Evolutionary conservation across 2,329 filamentous ascomycete species (phyloP).

Genomic region (Phaeosphaeria sp.): DNA sequence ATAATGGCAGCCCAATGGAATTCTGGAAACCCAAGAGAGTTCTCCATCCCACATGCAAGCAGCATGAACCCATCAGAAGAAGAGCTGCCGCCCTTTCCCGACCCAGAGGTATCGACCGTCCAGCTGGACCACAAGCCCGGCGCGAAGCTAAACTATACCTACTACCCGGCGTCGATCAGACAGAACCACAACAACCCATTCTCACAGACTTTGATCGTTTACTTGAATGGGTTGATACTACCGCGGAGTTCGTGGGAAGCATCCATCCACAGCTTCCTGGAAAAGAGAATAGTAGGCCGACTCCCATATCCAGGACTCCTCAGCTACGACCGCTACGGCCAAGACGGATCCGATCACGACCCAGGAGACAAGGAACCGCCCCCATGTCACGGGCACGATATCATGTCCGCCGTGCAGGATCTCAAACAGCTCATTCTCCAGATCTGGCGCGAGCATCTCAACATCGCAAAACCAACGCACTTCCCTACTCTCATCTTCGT

Average conservation of each 20-base stretch:
- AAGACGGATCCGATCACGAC: constrained; percentile 60
- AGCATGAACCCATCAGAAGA: constrained; percentile 33
- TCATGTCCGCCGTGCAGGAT: constrained; percentile 52
- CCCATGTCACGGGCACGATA: constrained; percentile 57
- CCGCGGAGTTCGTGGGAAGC: constrained; percentile 50
- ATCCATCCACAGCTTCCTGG: constrained; percentile 39
- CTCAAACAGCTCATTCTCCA: constrained; percentile 54
- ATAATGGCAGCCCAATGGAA: constrained; percentile 1
- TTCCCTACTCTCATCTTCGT: constrained; percentile 53
- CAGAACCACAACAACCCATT: constrained; percentile 39
- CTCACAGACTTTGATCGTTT: constrained; percentile 49
- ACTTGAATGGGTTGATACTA: constrained; percentile 53
- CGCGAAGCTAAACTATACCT: constrained; percentile 43
- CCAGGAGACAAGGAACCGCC: constrained; percentile 41
- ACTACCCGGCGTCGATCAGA: constrained; percentile 38
- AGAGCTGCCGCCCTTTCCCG: constrained; percentile 37
- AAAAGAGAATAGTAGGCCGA: constrained; percentile 29
- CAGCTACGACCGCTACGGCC: constrained; percentile 65
- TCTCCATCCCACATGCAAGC: constrained; percentile 18
- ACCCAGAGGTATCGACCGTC: constrained; percentile 36
- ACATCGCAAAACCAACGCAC: constrained; percentile 40
- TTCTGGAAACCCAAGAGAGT: constrained; percentile 9
- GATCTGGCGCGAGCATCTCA: constrained; percentile 45
- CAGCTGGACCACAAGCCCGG: constrained; percentile 36
- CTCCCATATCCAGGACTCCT: constrained; percentile 53